These are phyloP conservation scores for Lentinus polychrous DNA, from an alignment of 1,284 basidiomycete species.

Conservation along the genomic window DNA sequence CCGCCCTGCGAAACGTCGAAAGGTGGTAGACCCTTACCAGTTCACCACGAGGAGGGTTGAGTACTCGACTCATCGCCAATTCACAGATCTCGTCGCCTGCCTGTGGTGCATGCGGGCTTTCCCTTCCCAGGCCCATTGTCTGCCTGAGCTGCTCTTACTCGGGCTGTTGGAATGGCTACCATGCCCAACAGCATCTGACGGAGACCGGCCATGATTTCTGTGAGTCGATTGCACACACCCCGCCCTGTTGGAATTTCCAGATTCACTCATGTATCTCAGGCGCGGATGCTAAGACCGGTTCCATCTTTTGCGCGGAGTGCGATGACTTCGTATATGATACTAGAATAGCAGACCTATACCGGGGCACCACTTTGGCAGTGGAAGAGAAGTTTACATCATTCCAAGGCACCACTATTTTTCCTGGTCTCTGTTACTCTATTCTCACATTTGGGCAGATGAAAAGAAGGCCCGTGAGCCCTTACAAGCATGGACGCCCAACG, in stretches of 20 bases:
- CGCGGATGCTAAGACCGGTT: constrained; percentile 50
- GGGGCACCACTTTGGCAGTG: constrained; percentile 31
- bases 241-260: background rate
- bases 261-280: constrained; percentile 30
- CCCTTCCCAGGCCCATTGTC: constrained; percentile 66
- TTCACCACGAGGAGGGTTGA: too few relatives aligned
- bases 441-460: constrained; percentile 23
- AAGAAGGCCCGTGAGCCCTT: constrained; percentile 37
- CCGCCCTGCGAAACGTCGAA: constrained; percentile 36
- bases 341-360: constrained; percentile 33
- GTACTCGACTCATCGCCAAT: background rate
- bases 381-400: constrained; percentile 49
- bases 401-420: constrained; percentile 27
- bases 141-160: constrained; percentile 74
- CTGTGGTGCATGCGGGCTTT: constrained; percentile 55
- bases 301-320: constrained; percentile 52
- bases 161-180: constrained; percentile 65
- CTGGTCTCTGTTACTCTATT: background rate
- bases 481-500: constrained; percentile 35
- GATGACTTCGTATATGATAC: constrained; percentile 52
- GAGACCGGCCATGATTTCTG: constrained; percentile 61
- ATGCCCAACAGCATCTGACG: constrained; percentile 50
- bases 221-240: constrained; percentile 31
- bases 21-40: constrained; percentile 28
- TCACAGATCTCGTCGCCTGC: constrained; percentile 39